Evolutionary conservation across 1,284 basidiomycete species (phyloP).

Genomic region (Tilletiaria anomala): DNA sequence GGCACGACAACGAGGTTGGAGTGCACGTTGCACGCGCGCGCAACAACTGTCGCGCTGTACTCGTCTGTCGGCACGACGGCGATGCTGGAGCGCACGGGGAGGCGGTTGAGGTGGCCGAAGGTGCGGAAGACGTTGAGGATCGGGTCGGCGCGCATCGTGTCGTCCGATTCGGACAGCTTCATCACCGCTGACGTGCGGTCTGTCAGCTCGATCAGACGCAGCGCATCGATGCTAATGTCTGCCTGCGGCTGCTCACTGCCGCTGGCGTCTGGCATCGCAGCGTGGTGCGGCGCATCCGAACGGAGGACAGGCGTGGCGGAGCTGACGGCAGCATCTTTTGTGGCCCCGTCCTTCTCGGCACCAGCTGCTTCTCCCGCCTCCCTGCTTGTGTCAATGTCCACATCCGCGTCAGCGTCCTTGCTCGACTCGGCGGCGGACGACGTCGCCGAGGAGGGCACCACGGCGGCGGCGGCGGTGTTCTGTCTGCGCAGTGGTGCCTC

Average conservation of each 20-base stretch:
- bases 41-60: constrained; percentile 54
- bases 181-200: constrained; percentile 73
- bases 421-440: neutral
- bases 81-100: constrained; percentile 51
- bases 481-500: neutral
- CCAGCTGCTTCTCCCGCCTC: neutral
- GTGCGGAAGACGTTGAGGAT: constrained; percentile 65
- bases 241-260: constrained; percentile 7
- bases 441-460: neutral
- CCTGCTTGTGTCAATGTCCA: too few relatives aligned
- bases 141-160: constrained; percentile 57
- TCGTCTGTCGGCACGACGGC: constrained; percentile 58
- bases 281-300: constrained; percentile 8
- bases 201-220: constrained; percentile 52
- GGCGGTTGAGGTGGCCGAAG: constrained; percentile 59
- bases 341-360: neutral
- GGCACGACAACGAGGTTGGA: constrained; percentile 68
- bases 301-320: constrained; percentile 10
- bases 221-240: constrained; percentile 20
- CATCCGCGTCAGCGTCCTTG: neutral
- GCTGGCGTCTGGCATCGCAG: constrained; percentile 3
- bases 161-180: constrained; percentile 58
- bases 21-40: constrained; percentile 49
- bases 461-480: constrained; percentile 38
- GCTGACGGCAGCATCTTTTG: neutral